Evolutionary conservation across 495 filamentous ascomycete genomes (phyloP).

Genomic region (Aspergillus mulundensis): DNA sequence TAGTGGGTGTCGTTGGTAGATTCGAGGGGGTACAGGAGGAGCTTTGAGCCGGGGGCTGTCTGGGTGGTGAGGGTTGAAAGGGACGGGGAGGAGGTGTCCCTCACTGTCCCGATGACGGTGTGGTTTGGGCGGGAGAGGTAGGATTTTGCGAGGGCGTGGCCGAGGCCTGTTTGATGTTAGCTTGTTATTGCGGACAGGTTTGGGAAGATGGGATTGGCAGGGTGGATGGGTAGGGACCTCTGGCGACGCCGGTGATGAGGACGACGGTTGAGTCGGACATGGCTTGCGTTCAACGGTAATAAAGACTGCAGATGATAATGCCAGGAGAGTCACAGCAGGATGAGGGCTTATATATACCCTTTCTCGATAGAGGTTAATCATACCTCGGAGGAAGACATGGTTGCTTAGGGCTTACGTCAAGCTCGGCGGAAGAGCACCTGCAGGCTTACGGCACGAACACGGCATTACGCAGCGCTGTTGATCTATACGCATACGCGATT

Average conservation of each 20-base stretch:
- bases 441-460: too few species aligned
- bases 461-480: too few species aligned
- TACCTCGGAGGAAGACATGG: too few species aligned
- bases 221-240: neutral
- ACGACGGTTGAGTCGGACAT: constrained; percentile 7
- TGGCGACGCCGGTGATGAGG: constrained; percentile 7
- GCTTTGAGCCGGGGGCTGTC: neutral
- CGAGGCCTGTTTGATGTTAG: neutral
- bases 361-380: too few species aligned
- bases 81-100: neutral
- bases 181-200: neutral
- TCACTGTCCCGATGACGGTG: constrained; percentile 8
- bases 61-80: neutral
- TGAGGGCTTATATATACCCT: neutral
- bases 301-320: too few species aligned
- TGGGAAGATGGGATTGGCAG: neutral
- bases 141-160: constrained; percentile 1
- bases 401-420: too few species aligned
- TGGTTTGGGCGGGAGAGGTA: constrained; percentile 12
- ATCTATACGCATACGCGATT: too few species aligned
- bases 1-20: neutral
- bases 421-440: too few species aligned
- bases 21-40: constrained; percentile 2
- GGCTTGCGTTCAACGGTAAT: neutral
- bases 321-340: too few species aligned